These are phyloP conservation scores for Phialophora expanda DNA, from an alignment of 2,329 filamentous ascomycete genomes.

Conservation along the genomic window DNA sequence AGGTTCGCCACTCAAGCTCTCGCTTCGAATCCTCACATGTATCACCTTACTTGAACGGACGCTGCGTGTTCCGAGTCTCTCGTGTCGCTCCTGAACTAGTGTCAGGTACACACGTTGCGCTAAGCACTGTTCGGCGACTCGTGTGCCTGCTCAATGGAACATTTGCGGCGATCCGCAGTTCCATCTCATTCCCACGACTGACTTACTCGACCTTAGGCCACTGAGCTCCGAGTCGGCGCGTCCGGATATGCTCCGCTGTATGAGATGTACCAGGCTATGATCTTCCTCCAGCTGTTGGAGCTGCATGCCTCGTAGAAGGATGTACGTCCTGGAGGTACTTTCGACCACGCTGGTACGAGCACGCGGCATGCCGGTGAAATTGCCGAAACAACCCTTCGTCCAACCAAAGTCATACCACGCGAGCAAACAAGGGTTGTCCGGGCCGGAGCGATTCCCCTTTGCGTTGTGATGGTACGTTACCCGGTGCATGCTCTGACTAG, in stretches of 20 bases:
- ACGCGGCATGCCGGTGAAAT: neutral
- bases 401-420: constrained; percentile 6
- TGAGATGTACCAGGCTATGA: constrained; percentile 6
- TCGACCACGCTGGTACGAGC: constrained; percentile 5
- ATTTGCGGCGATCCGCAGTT: neutral
- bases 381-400: constrained; percentile 1
- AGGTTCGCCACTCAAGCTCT: constrained; percentile 9
- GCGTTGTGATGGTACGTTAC: constrained; percentile 1
- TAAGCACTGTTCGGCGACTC: constrained; percentile 3
- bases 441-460: constrained; percentile 10
- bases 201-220: neutral
- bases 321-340: constrained; percentile 10
- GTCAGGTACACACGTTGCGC: constrained; percentile 1
- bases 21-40: neutral
- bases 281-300: neutral
- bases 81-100: constrained; percentile 5
- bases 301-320: constrained; percentile 7
- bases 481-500: neutral
- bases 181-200: neutral
- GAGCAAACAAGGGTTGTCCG: neutral
- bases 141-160: constrained; percentile 4
- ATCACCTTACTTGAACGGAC: neutral
- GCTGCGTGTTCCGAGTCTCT: constrained; percentile 1
- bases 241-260: constrained; percentile 6
- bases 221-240: neutral